Percentiles rank a stretch among this genome's conserved stretches.
Evolutionary conservation across 2,329 filamentous ascomycete species (phyloP).

Genomic region (Ascochyta clinopodiicola): DNA sequence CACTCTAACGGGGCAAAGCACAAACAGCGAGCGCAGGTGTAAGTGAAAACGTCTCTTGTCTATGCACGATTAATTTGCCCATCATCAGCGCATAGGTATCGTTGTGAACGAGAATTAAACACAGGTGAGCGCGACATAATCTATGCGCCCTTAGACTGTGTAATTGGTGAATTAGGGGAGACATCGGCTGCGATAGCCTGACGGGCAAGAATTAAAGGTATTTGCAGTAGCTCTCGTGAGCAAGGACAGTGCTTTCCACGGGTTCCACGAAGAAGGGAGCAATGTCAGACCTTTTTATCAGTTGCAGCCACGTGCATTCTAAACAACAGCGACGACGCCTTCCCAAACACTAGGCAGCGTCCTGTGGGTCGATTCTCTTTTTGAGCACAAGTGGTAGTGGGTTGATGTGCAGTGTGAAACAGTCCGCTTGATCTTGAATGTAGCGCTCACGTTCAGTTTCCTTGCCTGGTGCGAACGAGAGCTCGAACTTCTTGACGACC

Average conservation of each 20-base stretch:
- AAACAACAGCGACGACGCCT: too few species aligned
- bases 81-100: background rate
- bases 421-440: conserved; percentile 22
- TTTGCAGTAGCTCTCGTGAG: background rate
- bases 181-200: too few species aligned
- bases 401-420: conserved; percentile 18
- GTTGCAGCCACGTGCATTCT: background rate
- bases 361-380: background rate
- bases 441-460: conserved; percentile 8
- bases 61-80: background rate
- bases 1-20: background rate
- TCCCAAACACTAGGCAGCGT: background rate
- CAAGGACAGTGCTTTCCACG: background rate
- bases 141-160: too few species aligned
- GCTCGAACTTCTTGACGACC: conserved; percentile 5
- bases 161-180: too few species aligned
- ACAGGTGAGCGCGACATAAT: too few species aligned
- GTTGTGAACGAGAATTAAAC: background rate
- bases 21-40: background rate
- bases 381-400: conserved; percentile 15
- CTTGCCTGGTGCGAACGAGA: conserved; percentile 11
- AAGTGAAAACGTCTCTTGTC: background rate
- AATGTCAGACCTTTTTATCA: background rate
- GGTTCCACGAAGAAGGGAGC: background rate
- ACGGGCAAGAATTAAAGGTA: background rate